A percentile compares a stretch with the other conserved stretches of the same genome.
Evolutionary conservation across 495 filamentous ascomycete species (phyloP).

Genomic region (Hamigera avellanea): DNA sequence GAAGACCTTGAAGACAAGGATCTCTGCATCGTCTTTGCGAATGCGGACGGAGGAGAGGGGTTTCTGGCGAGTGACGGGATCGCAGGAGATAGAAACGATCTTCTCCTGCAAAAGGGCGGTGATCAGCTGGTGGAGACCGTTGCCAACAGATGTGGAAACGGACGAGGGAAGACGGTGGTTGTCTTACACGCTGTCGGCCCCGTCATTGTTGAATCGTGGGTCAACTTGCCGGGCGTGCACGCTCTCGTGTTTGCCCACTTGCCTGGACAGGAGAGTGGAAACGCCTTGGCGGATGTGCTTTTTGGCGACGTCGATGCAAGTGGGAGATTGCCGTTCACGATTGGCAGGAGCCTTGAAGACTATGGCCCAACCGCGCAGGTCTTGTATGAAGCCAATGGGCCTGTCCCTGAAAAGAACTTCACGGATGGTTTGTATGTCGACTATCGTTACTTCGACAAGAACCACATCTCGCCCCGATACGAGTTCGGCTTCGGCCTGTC

Average conservation of each 20-base stretch:
- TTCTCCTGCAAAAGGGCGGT: conserved; percentile 67
- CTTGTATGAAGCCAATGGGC: conserved; percentile 58
- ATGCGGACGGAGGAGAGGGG: conserved; percentile 52
- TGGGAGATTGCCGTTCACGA: conserved; percentile 81
- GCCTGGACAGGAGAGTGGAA: conserved; percentile 83
- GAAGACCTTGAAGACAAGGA: conserved; percentile 40
- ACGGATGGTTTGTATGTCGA: conserved; percentile 77
- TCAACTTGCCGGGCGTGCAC: conserved; percentile 66
- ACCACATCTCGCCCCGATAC: conserved; percentile 52
- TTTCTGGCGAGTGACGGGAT: conserved; percentile 53
- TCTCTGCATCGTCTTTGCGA: conserved; percentile 54
- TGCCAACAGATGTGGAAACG: conserved; percentile 54
- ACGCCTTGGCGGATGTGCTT: conserved; percentile 71
- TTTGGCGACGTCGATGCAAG: conserved; percentile 80
- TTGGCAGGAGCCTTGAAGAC: conserved; percentile 68
- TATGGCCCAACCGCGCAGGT: conserved; percentile 73
- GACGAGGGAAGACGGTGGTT: conserved; percentile 61
- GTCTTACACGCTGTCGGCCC: conserved; percentile 89
- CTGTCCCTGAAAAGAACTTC: conserved; percentile 77
- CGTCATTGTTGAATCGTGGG: conserved; percentile 74
- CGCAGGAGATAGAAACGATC: conserved; percentile 71
- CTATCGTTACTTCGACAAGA: conserved; percentile 82
- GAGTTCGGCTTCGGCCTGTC: conserved; percentile 65
- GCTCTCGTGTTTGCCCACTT: conserved; percentile 79
- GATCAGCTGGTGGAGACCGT: conserved; percentile 62